A percentile compares a stretch with the other conserved stretches of the same genome.
Conservation (phyloP, 2,329 filamentous ascomycete species). For the Pleomassaria siparia region DNA sequence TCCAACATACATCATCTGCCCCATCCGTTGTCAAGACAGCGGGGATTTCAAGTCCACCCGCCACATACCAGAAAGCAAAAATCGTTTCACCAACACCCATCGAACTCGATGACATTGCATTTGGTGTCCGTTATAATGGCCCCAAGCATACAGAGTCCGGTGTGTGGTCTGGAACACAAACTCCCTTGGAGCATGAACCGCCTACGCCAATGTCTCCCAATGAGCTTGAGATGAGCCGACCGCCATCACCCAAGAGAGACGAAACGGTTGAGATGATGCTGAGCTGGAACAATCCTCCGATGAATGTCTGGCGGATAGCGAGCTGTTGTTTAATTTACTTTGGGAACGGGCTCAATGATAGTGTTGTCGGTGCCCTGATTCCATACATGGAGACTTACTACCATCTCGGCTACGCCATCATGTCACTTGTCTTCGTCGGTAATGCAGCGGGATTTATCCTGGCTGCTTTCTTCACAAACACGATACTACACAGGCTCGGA, state of each 20-base stretch:
- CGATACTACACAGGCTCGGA: constrained; percentile 63
- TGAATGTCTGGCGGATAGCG: constrained; percentile 70
- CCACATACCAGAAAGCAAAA: constrained; percentile 34
- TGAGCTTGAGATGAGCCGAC: constrained; percentile 58
- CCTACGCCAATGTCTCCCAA: constrained; percentile 38
- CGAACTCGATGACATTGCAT: constrained; percentile 38
- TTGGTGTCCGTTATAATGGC: constrained; percentile 24
- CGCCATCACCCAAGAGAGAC: constrained; percentile 48
- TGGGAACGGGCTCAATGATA: constrained; percentile 72
- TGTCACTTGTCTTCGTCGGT: constrained; percentile 80
- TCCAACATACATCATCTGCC: constrained; percentile 37
- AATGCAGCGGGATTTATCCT: constrained; percentile 76
- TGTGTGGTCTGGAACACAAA: constrained; percentile 6
- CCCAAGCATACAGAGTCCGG: constrained; percentile 13
- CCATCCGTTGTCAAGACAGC: not conserved
- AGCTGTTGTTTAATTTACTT: constrained; percentile 67
- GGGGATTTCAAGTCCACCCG: constrained; percentile 41
- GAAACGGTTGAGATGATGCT: constrained; percentile 53
- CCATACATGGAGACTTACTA: constrained; percentile 80
- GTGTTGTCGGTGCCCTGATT: constrained; percentile 73
- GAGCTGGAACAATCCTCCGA: constrained; percentile 59
- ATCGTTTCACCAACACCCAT: constrained; percentile 25
- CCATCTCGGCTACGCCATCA: constrained; percentile 72
- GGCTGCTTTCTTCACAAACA: constrained; percentile 70
- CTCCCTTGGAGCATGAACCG: constrained; percentile 10